These are phyloP conservation scores for Cladophialophora carrionii DNA, from an alignment of 2,329 filamentous ascomycete genomes.

Conservation along the genomic window DNA sequence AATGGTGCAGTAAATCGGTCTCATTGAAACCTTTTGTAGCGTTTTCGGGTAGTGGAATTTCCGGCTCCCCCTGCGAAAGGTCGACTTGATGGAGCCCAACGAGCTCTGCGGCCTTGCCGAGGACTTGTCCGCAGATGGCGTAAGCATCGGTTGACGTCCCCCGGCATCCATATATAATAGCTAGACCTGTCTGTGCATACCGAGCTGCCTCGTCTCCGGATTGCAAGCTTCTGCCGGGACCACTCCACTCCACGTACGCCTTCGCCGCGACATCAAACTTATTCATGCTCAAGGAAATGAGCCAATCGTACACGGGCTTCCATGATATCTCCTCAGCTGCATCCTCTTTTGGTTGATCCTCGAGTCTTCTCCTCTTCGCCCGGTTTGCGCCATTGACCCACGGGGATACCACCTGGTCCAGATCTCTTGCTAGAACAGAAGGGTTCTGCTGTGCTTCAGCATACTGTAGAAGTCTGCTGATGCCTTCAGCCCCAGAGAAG, in stretches of 20 bases:
- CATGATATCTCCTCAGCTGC: constrained; percentile 50
- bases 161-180: constrained; percentile 60
- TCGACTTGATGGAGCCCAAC: constrained; percentile 46
- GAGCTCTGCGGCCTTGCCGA: constrained; percentile 47
- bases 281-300: constrained; percentile 57
- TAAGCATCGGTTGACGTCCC: constrained; percentile 46
- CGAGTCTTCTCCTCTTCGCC: constrained; percentile 58
- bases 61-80: constrained; percentile 19
- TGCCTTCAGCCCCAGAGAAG: constrained; percentile 55
- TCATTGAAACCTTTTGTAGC: constrained; percentile 45
- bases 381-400: constrained; percentile 64
- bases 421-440: constrained; percentile 52
- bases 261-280: constrained; percentile 56
- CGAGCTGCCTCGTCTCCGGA: constrained; percentile 43
- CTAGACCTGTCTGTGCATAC: constrained; percentile 63
- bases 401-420: constrained; percentile 63
- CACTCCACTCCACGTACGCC: constrained; percentile 62
- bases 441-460: constrained; percentile 44
- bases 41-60: constrained; percentile 34
- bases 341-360: constrained; percentile 38
- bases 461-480: constrained; percentile 58
- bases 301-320: constrained; percentile 63
- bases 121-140: constrained; percentile 15
- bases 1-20: constrained; percentile 48
- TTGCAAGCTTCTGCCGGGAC: constrained; percentile 57